Evolutionary conservation across 257 asterid species (phyloP).

Genomic region (Eustoma russellianum): DNA sequence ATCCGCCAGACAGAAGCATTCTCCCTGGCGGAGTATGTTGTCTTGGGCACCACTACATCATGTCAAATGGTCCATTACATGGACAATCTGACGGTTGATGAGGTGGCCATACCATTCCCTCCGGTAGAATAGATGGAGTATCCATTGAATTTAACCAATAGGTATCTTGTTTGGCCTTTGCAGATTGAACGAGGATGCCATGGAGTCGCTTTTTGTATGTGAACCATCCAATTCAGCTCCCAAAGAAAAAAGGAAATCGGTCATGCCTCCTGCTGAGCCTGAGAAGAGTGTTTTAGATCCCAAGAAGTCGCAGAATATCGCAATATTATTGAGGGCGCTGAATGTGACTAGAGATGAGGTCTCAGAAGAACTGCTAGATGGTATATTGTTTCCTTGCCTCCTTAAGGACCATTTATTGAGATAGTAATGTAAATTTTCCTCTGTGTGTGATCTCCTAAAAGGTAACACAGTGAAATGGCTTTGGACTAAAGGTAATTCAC

Average conservation of each 20-base stretch:
- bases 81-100: no score
- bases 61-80: no score
- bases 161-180: constrained; percentile 1
- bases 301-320: constrained; percentile 93
- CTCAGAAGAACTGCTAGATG: constrained; percentile 79
- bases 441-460: no score
- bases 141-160: constrained; percentile 7
- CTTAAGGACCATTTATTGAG: no score
- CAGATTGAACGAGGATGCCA: constrained; percentile 88
- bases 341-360: constrained; percentile 92
- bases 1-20: no score
- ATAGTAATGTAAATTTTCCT: no score
- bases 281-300: constrained; percentile 88
- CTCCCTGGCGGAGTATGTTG: no score
- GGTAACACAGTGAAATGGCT: no score
- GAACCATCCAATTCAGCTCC: constrained; percentile 49
- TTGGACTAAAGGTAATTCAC: no score
- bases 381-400: constrained; percentile 26
- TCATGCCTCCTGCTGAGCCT: constrained; percentile 39
- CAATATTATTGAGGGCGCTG: constrained; percentile 79
- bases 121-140: no score
- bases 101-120: no score
- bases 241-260: constrained; percentile 47
- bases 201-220: constrained; percentile 90
- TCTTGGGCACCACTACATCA: no score